Base-by-base conservation (phyloP, 179 eudicot species). In the Heliamphora pulchella region DNA sequence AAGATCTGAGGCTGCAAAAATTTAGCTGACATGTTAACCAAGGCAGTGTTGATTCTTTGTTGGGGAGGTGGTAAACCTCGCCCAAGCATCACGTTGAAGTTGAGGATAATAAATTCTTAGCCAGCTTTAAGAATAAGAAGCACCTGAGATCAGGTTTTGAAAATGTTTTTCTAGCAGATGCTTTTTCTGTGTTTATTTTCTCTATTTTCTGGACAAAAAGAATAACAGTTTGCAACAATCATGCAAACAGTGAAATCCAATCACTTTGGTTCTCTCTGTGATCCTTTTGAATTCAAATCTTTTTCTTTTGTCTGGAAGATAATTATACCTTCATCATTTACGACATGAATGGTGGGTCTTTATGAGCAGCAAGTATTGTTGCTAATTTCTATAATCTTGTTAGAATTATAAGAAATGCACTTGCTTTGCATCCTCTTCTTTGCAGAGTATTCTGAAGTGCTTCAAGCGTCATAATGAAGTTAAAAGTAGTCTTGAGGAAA, bases 401-500 rank as follows among this genome's bases (percentile, higher is more conserved):
- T 58, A 75, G 59, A 68, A 67, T 43, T 75, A 43, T 8, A 59
- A 44, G 67, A 43, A 2, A 13, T 75, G 39, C 17, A 75, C n/a
- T 17, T 63, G 20, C 9, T 44, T 46, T 77, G 71, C 18, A 46
- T 13, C 46, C 57, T 77, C 31, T 63, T 77, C 53, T 47, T 63
- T 63, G 44, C 39, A 13, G 59, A 59, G 44, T 53, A 43, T 67
- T 55, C 44, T 79, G 68, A 46, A 15, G 57, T 58, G 53, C 55
- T 43, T 71, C 76, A 76, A 57, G 73, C 55, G 54, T 77, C 61
- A 76, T 65, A 65, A 90, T 90, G 94, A 92, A 90, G 90, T 22
- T 86, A 83, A 91, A 79, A 86, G 88, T 90, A 8, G 91, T 85
- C 43, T 87, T 84, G 75, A 89, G 87, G 81, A 90, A 91, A 72